Conservation (phyloP, 2,329 filamentous ascomycete genomes). For the Xylaria sp. region DNA sequence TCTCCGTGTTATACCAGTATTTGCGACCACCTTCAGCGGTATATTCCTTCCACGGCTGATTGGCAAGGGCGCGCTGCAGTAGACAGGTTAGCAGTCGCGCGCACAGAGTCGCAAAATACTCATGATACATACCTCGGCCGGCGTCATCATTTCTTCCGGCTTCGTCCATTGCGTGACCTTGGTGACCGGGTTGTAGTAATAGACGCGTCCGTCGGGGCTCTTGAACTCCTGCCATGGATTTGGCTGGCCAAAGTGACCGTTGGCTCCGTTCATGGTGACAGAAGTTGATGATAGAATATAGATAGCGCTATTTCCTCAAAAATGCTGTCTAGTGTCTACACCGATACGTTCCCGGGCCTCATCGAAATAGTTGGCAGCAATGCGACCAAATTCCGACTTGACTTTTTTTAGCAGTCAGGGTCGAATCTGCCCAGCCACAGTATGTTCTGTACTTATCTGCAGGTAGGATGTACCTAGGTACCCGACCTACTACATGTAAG, state of each 20-base stretch:
- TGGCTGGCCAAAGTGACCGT: slow-evolving; percentile 60
- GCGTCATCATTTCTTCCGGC: slow-evolving; percentile 87
- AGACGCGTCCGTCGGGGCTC: slow-evolving; percentile 82
- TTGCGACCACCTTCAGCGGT: slow-evolving; percentile 85
- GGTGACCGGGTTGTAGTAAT: slow-evolving; percentile 90
- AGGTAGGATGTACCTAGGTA: not conserved
- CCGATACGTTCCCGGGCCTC: slow-evolving; percentile 2
- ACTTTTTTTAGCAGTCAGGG: slow-evolving; percentile 22
- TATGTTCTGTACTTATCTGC: not conserved
- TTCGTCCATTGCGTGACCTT: slow-evolving; percentile 95
- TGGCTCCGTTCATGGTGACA: slow-evolving; percentile 67
- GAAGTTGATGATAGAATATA: slow-evolving; percentile 7
- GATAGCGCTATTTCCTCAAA: not conserved
- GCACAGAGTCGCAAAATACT: not conserved
- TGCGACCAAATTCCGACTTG: slow-evolving; percentile 21
- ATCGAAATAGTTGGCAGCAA: slow-evolving; percentile 4
- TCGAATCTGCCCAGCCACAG: slow-evolving; percentile 26
- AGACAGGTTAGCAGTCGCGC: slow-evolving; percentile 30
- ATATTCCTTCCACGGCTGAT: slow-evolving; percentile 93
- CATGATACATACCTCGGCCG: slow-evolving; percentile 73
- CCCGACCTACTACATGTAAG: no score
- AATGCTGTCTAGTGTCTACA: not conserved
- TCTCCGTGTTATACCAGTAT: slow-evolving; percentile 96
- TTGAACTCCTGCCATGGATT: slow-evolving; percentile 83
- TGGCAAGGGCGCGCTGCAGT: slow-evolving; percentile 77